phyloP scores from a whole-genome alignment of 1,284 basidiomycete genomes.

The Singerocomus rubriflavus region DNA sequence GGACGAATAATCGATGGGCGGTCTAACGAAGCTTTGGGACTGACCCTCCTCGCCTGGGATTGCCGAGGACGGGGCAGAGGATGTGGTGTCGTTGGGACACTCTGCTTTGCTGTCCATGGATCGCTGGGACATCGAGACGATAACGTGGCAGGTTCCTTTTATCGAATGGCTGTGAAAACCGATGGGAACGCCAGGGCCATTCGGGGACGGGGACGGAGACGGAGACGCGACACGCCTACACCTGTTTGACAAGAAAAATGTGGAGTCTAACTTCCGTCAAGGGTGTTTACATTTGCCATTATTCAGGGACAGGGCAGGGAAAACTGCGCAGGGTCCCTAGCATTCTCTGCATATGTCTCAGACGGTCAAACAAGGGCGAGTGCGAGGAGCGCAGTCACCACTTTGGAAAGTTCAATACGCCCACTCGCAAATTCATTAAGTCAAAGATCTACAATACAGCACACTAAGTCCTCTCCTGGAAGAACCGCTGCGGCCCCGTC shows the following conservation, averaged over 20 bases:
- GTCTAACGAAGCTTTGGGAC: slow-evolving; percentile 26
- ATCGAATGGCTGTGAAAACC: slow-evolving; percentile 9
- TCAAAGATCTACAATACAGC: slow-evolving; percentile 28
- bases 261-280: slow-evolving; percentile 17
- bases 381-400: neutral
- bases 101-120: slow-evolving; percentile 29
- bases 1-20: slow-evolving; percentile 64
- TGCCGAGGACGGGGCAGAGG: neutral
- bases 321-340: too few species aligned
- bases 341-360: too few species aligned
- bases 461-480: slow-evolving; percentile 84
- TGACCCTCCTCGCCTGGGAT: neutral
- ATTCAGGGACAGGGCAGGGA: neutral
- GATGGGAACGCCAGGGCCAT: slow-evolving; percentile 1
- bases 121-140: slow-evolving; percentile 10
- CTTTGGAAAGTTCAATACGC: neutral
- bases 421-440: slow-evolving; percentile 5
- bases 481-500: slow-evolving; percentile 61
- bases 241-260: slow-evolving; percentile 5
- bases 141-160: slow-evolving; percentile 7
- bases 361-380: too few species aligned
- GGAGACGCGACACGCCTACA: neutral
- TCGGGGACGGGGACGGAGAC: neutral
- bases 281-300: neutral
- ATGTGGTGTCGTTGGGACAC: slow-evolving; percentile 8